phyloP scores from a whole-genome alignment of 2,329 filamentous ascomycete species.

The Microdochium paspali region DNA sequence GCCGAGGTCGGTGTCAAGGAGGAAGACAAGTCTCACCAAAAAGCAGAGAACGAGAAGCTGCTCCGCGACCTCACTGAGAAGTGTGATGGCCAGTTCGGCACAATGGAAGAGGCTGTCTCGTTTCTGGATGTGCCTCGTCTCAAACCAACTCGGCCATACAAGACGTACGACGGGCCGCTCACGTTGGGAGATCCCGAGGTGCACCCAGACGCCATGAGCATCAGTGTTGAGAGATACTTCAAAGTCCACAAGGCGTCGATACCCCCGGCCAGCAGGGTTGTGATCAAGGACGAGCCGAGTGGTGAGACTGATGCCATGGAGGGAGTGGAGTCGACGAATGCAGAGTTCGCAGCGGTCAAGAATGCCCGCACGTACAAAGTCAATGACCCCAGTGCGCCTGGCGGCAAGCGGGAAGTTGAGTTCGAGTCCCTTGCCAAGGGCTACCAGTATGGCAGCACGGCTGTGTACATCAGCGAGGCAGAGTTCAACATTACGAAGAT shows the following conservation, averaged over 20 bases:
- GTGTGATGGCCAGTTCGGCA: slow-evolving; percentile 70
- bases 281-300: slow-evolving; percentile 41
- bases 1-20: slow-evolving; percentile 84
- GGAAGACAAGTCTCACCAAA: slow-evolving; percentile 66
- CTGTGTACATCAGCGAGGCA: slow-evolving; percentile 78
- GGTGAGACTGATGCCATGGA: slow-evolving; percentile 36
- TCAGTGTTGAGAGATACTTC: slow-evolving; percentile 86
- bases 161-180: slow-evolving; percentile 70
- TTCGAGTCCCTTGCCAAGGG: slow-evolving; percentile 83
- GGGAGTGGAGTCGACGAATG: slow-evolving; percentile 33
- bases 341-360: slow-evolving; percentile 59
- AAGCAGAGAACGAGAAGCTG: slow-evolving; percentile 67
- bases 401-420: slow-evolving; percentile 73
- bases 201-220: slow-evolving; percentile 66
- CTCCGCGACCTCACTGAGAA: slow-evolving; percentile 56
- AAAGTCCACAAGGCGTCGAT: slow-evolving; percentile 71
- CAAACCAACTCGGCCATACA: slow-evolving; percentile 67
- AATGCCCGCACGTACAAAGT: slow-evolving; percentile 74
- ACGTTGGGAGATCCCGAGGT: slow-evolving; percentile 69
- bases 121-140: slow-evolving; percentile 69
- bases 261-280: slow-evolving; percentile 69
- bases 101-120: slow-evolving; percentile 74
- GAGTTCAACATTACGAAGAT: slow-evolving; percentile 86
- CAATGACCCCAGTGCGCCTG: slow-evolving; percentile 62
- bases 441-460: slow-evolving; percentile 87